phyloP scores from a whole-genome alignment of 2,329 filamentous ascomycete species.

The Monilinia vaccinii-corymbosi region DNA sequence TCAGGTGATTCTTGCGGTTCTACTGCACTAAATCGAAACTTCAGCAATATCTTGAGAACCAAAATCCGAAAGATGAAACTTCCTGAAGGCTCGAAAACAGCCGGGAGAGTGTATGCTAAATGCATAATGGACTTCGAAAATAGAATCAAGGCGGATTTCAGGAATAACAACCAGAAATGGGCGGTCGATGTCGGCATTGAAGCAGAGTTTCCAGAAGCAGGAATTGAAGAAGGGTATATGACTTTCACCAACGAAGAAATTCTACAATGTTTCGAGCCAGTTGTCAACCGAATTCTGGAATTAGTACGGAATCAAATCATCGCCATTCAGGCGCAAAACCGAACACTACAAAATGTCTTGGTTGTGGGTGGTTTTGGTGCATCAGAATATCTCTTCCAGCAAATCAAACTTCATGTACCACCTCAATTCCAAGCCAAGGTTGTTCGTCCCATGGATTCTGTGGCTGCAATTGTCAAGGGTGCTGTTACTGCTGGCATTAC shows the following conservation, averaged over 20 bases:
- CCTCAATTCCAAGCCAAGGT: constrained; percentile 98
- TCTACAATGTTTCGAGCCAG: constrained; percentile 95
- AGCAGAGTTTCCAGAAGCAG: constrained; percentile 93
- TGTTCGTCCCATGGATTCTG: constrained; percentile 96
- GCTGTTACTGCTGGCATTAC: constrained; percentile 97
- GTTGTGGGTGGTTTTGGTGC: constrained; percentile 98
- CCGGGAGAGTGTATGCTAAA: constrained; percentile 97
- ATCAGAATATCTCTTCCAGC: constrained; percentile 97
- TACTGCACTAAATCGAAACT: constrained; percentile 96
- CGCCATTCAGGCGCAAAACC: constrained; percentile 95
- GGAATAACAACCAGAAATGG: constrained; percentile 99
- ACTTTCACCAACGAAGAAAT: constrained; percentile 99
- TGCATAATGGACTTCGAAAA: constrained; percentile 99
- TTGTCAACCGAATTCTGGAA: constrained; percentile 93
- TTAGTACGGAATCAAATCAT: constrained; percentile 97
- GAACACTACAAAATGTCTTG: constrained; percentile 86
- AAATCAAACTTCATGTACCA: constrained; percentile 97
- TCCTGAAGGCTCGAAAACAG: constrained; percentile 90
- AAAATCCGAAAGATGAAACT: constrained; percentile 99
- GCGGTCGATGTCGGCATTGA: constrained; percentile 98
- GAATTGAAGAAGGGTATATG: constrained; percentile 99
- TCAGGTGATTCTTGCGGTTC: constrained; percentile 97
- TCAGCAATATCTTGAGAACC: constrained; percentile 92
- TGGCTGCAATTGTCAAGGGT: constrained; percentile 96
- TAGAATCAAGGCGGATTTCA: constrained; percentile 98